A percentile compares a stretch with the other conserved stretches of the same genome.
Conservation (phyloP, 2,329 filamentous ascomycete genomes). For the Parascedosporium putredinis region DNA sequence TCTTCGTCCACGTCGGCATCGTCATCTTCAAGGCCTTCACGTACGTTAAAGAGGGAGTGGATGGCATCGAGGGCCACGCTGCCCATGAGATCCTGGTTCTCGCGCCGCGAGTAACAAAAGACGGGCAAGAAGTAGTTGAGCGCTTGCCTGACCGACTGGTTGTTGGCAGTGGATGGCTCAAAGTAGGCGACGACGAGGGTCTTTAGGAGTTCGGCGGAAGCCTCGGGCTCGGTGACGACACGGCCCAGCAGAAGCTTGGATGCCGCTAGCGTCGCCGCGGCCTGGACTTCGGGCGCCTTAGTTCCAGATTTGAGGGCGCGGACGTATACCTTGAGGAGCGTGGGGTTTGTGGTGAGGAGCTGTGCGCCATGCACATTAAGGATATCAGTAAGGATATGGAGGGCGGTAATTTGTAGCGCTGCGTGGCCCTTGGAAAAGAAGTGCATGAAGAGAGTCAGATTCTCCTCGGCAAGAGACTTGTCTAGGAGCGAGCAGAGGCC, state of each 20-base stretch:
- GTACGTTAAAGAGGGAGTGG: conserved; percentile 61
- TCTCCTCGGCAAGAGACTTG: conserved; percentile 83
- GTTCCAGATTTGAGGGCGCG: conserved; percentile 66
- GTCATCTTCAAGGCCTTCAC: conserved; percentile 63
- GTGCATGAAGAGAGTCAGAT: conserved; percentile 85
- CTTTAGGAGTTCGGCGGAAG: conserved; percentile 66
- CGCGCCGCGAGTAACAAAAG: conserved; percentile 75
- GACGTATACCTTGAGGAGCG: conserved; percentile 75
- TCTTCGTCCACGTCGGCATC: conserved; percentile 64
- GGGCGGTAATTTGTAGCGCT: conserved; percentile 74
- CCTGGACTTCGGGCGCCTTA: conserved; percentile 64
- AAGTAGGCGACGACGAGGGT: conserved; percentile 82
- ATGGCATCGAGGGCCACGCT: conserved; percentile 63
- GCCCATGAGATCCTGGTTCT: conserved; percentile 77
- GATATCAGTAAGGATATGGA: conserved; percentile 90
- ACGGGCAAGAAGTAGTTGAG: conserved; percentile 91
- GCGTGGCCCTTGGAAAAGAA: conserved; percentile 92
- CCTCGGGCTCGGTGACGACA: conserved; percentile 60
- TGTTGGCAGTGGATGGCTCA: conserved; percentile 68
- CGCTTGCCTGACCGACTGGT: conserved; percentile 75
- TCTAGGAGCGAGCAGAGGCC: conserved; percentile 87
- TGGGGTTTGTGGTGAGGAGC: conserved; percentile 55
- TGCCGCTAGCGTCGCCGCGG: conserved; percentile 68
- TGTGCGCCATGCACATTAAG: conserved; percentile 79
- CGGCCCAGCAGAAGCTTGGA: conserved; percentile 78